Base-by-base conservation (phyloP, 306 rosid genomes). In the Senna siamea region DNA sequence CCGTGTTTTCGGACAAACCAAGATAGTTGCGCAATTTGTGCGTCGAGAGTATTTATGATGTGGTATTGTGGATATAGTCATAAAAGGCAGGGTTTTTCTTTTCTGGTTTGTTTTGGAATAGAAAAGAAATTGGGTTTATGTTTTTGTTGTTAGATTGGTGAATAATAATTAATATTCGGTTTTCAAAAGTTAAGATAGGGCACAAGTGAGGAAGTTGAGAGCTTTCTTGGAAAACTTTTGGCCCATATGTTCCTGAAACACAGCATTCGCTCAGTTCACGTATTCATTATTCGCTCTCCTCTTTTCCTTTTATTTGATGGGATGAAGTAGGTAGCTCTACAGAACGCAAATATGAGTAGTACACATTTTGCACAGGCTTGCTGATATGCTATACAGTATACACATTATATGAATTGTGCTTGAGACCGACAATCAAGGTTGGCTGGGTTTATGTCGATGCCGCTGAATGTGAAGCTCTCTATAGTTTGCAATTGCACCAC, bases 251-350 rank as follows among this genome's bases (percentile, higher is more conserved):
- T 69, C 34, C 54, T 32, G 15, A 63, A 38, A 9, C 6, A 48
- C 69, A 63, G 47, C 56, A 40, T 50, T 75, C 5, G n/a, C 34
- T 3, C 38, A 20, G 48, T 19, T 72, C 41, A 6, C 44, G 35
- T 11, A 15, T 73, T 59, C 28, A 52, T 57, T 54, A 61, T 46
- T 74, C 68, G n/a, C 70, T 15, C 34, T 23, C 22, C 3, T 35
- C 15, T 8, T 74, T 66, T 5, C 69, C 13, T 57, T 69, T 71
- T 26, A 26, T 69, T 65, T 70, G 55, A 12, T 62, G 76, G 73
- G 30, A 55, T 41, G 18, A 15, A 35, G 65, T 47, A 26, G 65
- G 37, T 44, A 32, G 17, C 37, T n/a, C 7, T 7, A 53, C 13
- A 40, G 9, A 37, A 35, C n/a, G 20, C 23, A 70, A 13, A 20